Conservation (phyloP, 805 yeast species). For the Yarrowia sp. region DNA sequence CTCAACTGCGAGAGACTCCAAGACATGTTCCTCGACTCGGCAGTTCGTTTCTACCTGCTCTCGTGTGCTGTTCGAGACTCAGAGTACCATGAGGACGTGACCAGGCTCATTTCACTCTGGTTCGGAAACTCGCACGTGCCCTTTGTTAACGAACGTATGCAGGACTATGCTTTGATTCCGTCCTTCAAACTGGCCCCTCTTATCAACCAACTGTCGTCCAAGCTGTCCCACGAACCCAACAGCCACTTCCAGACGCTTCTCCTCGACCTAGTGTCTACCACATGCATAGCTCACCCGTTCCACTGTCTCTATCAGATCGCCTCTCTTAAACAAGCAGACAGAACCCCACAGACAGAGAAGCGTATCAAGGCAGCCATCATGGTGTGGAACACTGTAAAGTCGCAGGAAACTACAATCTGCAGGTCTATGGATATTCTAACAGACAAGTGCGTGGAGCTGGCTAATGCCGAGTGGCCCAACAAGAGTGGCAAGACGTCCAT, state of each 20-base stretch:
- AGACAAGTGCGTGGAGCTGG: constrained; percentile 11
- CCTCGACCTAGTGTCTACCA: constrained; percentile 44
- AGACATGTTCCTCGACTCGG: not conserved
- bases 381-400: not conserved
- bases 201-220: constrained; percentile 76
- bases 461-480: not conserved
- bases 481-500: not conserved
- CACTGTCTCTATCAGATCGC: constrained; percentile 56
- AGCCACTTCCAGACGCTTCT: constrained; percentile 56
- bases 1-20: not conserved
- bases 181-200: constrained; percentile 67
- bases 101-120: constrained; percentile 82
- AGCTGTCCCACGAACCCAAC: constrained; percentile 52
- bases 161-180: constrained; percentile 46
- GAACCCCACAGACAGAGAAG: not conserved
- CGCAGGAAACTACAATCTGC: not conserved
- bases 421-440: constrained; percentile 10
- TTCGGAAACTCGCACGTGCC: constrained; percentile 53
- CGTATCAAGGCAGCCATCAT: not conserved
- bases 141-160: constrained; percentile 45
- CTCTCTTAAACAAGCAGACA: constrained; percentile 26
- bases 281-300: constrained; percentile 62
- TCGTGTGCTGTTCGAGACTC: not conserved
- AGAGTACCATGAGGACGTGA: constrained; percentile 52
- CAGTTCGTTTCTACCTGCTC: not conserved